Evolutionary conservation across 805 yeast genomes (phyloP), one percentile per base, ranked within the genome.

Genomic region (Blastobotrys chiropterorum): DNA sequence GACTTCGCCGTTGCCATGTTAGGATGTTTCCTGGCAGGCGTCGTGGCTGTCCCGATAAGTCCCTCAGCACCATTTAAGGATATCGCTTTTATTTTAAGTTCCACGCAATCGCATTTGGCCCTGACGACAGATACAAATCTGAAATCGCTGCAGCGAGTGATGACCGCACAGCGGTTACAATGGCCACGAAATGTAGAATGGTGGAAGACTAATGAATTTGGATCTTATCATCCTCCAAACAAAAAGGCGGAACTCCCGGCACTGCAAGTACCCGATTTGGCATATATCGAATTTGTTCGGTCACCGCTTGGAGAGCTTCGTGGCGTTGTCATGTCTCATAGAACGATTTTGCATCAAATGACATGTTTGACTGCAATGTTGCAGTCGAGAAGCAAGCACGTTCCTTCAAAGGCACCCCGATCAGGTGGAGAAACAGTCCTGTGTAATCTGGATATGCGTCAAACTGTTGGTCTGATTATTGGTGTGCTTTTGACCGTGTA

Each of bases 21-120:
- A 65, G 99, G 97, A 4, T 90, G 97, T 64, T 87, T 92, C 58
- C 72, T 92, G 52, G 95, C 97, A 1, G 96, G 96, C 1, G 85
- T 89, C 45, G 90, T 94, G 1, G 98, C 98, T 0, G 92, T 94
- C 3, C 99, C 99, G 0, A 81, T 94, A 42, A 86, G 86, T 50
- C 83, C 89, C 53, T 86, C 82, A 50, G 77, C 81, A 22, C 83
- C 85, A 31, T 69, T 83, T 22, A 72, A 73, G 42, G 96, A 90
- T 56, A 81, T 90, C 54, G 75, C 80, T 13, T 82, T 81, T 54
- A 85, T 90, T 34, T 79, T 90, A 67, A 78, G 77, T 44, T 73
- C 78, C 31, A 86, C 97, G 0, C 86, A 83, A 53, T 78, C 95
- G 0, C 89, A 85, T 64, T 72, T 87, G 49, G 83, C 90, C 47